phyloP scores from a whole-genome alignment of 169 alveolate species.

The Pseudocohnilembus persalinus region DNA sequence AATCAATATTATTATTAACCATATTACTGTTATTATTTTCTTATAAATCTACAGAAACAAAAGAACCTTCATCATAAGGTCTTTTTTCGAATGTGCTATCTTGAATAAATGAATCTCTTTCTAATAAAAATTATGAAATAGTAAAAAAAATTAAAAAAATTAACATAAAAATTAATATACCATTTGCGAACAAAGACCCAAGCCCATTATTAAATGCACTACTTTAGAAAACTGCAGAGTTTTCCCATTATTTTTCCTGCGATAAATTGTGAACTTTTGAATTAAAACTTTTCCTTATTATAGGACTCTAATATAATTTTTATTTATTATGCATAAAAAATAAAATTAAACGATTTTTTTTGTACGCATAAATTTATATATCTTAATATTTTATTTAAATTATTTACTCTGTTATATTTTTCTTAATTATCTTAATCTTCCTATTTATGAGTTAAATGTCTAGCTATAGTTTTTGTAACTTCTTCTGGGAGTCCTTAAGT shows the following conservation, averaged over 20 bases:
- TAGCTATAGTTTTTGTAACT: constrained; percentile 45
- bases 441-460: constrained; percentile 35
- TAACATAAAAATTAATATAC: not conserved
- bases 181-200: not conserved
- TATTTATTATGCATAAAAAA: not conserved
- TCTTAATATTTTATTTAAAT: not conserved
- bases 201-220: not conserved
- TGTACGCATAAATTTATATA: no score
- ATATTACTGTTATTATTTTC: not conserved
- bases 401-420: not conserved
- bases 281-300: not conserved
- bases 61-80: not conserved
- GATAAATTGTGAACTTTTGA: no score
- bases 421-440: not conserved
- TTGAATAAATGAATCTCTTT: not conserved
- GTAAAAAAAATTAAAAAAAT: no score
- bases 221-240: not conserved
- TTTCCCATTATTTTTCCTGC: not conserved
- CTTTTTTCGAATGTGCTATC: not conserved
- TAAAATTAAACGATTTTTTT: no score
- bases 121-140: not conserved
- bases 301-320: no score
- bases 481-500: constrained; percentile 49
- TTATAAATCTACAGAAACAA: not conserved
- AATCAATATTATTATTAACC: not conserved